A percentile compares a stretch with the other conserved stretches of the same genome.
These are phyloP conservation scores for Colletotrichum godetiae DNA, from an alignment of 2,329 filamentous ascomycete genomes.

Conservation along the genomic window DNA sequence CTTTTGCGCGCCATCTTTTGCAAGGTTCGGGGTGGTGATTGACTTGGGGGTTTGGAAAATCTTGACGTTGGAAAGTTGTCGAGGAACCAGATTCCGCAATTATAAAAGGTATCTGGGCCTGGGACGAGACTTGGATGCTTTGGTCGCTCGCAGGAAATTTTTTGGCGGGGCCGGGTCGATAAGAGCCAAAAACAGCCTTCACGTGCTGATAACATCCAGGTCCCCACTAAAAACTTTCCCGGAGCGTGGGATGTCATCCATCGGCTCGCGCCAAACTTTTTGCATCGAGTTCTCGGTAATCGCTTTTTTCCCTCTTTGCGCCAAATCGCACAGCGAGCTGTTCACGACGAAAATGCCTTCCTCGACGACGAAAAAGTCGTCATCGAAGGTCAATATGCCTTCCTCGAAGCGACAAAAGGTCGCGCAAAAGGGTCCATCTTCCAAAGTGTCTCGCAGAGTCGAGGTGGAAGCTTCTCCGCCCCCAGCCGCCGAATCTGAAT, in stretches of 20 bases:
- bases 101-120: not conserved
- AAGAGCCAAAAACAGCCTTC: not conserved
- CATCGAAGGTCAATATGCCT: conserved; percentile 15
- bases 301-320: not conserved
- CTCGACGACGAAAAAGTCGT: conserved; percentile 12
- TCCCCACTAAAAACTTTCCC: conserved; percentile 20
- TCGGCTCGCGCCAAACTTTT: conserved; percentile 1
- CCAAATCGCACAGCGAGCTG: not conserved
- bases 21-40: conserved; percentile 22
- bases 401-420: conserved; percentile 19
- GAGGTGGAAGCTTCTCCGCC: conserved; percentile 9
- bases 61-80: not conserved
- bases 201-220: conserved; percentile 18
- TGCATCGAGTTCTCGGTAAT: not conserved
- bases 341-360: conserved; percentile 6
- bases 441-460: not conserved
- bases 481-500: conserved; percentile 16
- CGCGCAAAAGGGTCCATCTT: conserved; percentile 3
- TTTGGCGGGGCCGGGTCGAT: conserved; percentile 26
- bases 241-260: conserved; percentile 13
- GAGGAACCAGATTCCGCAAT: not conserved
- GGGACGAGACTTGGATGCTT: not conserved
- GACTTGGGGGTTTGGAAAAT: conserved; percentile 15
- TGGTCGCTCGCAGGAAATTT: conserved; percentile 24
- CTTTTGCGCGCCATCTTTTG: conserved; percentile 79